Percentiles rank a stretch among this genome's conserved stretches.
Conservation (phyloP, 2,329 filamentous ascomycete genomes). For the Thelonectria discophora region DNA sequence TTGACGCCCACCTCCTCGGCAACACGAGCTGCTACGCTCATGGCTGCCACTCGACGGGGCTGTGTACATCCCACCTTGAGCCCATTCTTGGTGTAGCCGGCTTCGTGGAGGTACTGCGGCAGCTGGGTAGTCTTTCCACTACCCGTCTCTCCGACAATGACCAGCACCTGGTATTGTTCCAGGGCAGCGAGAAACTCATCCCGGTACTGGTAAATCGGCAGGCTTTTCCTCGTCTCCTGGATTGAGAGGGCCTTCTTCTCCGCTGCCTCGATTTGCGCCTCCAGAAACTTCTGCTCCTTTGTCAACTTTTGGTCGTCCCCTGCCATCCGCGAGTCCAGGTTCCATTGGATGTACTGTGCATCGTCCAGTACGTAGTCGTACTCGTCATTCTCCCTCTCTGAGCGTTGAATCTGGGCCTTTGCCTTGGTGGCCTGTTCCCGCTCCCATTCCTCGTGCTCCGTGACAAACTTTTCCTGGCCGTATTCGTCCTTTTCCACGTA, state of each 20-base stretch:
- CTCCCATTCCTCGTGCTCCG: slow-evolving; percentile 97
- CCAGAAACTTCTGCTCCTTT: slow-evolving; percentile 80
- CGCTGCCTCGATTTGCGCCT: slow-evolving; percentile 85
- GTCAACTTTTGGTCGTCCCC: slow-evolving; percentile 77
- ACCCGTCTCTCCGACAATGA: slow-evolving; percentile 94
- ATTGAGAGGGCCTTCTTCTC: slow-evolving; percentile 90
- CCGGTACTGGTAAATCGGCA: slow-evolving; percentile 90
- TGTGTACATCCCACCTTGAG: slow-evolving; percentile 93
- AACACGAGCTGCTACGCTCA: slow-evolving; percentile 96
- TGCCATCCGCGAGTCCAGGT: slow-evolving; percentile 75
- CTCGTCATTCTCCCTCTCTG: slow-evolving; percentile 80
- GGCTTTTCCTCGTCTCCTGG: slow-evolving; percentile 86
- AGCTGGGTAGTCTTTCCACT: slow-evolving; percentile 96
- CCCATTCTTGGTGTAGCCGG: slow-evolving; percentile 84
- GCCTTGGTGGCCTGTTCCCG: slow-evolving; percentile 87
- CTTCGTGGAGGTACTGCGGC: slow-evolving; percentile 92
- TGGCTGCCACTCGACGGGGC: slow-evolving; percentile 92
- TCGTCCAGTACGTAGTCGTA: slow-evolving; percentile 96
- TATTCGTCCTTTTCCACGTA: slow-evolving; percentile 89
- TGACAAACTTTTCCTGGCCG: slow-evolving; percentile 88
- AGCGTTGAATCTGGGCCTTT: slow-evolving; percentile 81
- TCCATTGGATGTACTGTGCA: slow-evolving; percentile 85
- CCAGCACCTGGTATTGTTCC: slow-evolving; percentile 84
- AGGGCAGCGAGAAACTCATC: slow-evolving; percentile 88
- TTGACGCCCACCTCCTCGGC: slow-evolving; percentile 93